Base-by-base conservation (phyloP, 2,329 filamentous ascomycete genomes). In the Nigrospora sphaerica region DNA sequence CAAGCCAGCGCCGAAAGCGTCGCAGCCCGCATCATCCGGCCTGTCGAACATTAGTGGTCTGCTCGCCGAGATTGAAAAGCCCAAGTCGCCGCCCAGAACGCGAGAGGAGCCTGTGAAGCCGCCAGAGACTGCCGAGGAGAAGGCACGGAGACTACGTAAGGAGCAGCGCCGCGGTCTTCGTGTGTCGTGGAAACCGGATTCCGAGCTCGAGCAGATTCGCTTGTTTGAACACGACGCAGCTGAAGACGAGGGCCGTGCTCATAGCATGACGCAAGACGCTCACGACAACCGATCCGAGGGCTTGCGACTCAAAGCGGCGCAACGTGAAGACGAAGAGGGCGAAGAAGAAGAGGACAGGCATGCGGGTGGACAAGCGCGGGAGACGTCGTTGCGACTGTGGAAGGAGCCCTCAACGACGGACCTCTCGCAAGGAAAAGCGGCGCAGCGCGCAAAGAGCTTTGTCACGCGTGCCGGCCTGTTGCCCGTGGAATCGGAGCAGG, bases 211-310 rank as follows among this genome's bases (percentile, higher is more conserved):
- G 2, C 71, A 86, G 54, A 70, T 88, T 46, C 78, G 79, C 52
- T 69, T 83, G 42, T 90, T 91, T 65, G 80, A 81, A 46, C 86
- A 88, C 56, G 83, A 88, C 50, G 81, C 80, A 2, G 75, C 78
- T 1, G 86, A 90, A 59, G 84, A 88, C 54, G 74, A 82, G 47
- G 83, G 81, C 45, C 76, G 85, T 46, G 77, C 80, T 45, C 72
- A 75, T 46, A 85, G 81, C 57, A 82, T 88, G 74, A 77, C 84
- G 36, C 80, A 80, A 42, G 85, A 90, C 62, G 84, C 84, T 4
- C 77, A 78, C 31, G 86, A 90, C 59, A 83, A 88, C 56, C 81
- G 81, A 42, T 82, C 81, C 6, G 87, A 88, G 57, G 84, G 86
- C 42, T 67, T 83, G 44, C 83, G 81, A 56, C 72, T 75, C n/a